Base-by-base conservation (phyloP, 768 basidiomycete genomes). In the Suillus tomentosus region DNA sequence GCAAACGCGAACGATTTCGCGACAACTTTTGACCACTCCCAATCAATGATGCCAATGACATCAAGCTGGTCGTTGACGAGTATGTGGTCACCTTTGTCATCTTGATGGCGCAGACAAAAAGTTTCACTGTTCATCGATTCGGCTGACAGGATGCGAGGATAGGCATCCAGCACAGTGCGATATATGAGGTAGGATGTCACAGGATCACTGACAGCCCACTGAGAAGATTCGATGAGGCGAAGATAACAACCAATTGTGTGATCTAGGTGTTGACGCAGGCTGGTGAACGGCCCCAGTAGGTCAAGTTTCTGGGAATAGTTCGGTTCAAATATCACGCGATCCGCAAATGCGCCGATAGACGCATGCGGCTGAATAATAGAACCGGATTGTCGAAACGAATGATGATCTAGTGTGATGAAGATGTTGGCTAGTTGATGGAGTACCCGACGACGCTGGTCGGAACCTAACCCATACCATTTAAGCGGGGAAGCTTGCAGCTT, bases 21-120 rank as follows among this genome's bases (percentile, higher is more conserved):
- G 5, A 55, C 34, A 36, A 55, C 54, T 22, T 55, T 55, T 8
- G 54, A 55, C 64, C 64, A 73, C 61, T 76, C 76, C 76, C 76
- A 77, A 62, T 77, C 74, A 40, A 77, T 72, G 56, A 74, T 67
- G 8, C 70, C 69, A 13, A 65, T 58, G 37, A 76, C 65, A 22
- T 70, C 60, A 50, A 69, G 62, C 4, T 68, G 63, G 13, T 71
- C 66, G 54, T 74, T 67, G 37, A 73, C 64, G 42, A 76, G 64
- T 27, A 72, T 66, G 42, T 77, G 71, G 65, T 70, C 74, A 9
- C 70, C 73, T 40, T 66, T 70, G 17, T 69, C 64, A 37, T 73
- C 66, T 45, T 60, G 62, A 43, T 73, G 72, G 63, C 68, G 71
- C 53, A 74, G 62, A 54, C 62, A 72, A 58, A 68, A 70, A 7